A percentile compares a stretch with the other conserved stretches of the same genome.
phyloP scores from a whole-genome alignment of 2,329 filamentous ascomycete genomes.

The Microascus cirrosus region DNA sequence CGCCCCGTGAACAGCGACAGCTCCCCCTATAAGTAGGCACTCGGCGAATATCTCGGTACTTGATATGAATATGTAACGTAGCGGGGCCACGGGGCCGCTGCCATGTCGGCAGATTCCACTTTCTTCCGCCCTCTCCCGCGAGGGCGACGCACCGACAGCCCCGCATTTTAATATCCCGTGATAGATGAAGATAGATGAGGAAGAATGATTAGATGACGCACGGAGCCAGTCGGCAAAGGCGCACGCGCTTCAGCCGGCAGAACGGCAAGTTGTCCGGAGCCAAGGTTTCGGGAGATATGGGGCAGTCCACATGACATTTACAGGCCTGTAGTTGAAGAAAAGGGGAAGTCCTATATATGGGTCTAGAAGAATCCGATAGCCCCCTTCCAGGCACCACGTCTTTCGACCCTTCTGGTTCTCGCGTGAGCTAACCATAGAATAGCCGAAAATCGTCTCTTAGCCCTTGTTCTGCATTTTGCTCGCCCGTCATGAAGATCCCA shows the following conservation, averaged over 20 bases:
- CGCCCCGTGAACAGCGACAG: background rate
- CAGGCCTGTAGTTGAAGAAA: background rate
- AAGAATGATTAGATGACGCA: background rate
- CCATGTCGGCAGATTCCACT: background rate
- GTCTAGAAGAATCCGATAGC: background rate
- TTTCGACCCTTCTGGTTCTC: background rate
- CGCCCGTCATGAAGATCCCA: conserved; percentile 3
- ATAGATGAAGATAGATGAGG: background rate
- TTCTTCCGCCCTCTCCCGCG: background rate
- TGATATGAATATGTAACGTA: background rate
- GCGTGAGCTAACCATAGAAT: background rate
- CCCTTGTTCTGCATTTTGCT: background rate
- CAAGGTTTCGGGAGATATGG: background rate
- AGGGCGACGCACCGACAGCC: background rate
- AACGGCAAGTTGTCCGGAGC: background rate
- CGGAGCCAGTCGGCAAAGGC: background rate
- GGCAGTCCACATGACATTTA: background rate
- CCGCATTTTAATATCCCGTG: background rate
- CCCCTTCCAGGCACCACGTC: background rate
- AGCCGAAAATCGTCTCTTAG: background rate
- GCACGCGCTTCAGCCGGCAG: background rate
- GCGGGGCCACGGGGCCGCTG: background rate
- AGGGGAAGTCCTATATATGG: background rate
- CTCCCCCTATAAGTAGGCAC: background rate
- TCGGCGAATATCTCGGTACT: background rate